Evolutionary conservation across 129 eudicot species (phyloP), one percentile per base, ranked within the genome.

Genomic region (Heracleum sosnowskyi): DNA sequence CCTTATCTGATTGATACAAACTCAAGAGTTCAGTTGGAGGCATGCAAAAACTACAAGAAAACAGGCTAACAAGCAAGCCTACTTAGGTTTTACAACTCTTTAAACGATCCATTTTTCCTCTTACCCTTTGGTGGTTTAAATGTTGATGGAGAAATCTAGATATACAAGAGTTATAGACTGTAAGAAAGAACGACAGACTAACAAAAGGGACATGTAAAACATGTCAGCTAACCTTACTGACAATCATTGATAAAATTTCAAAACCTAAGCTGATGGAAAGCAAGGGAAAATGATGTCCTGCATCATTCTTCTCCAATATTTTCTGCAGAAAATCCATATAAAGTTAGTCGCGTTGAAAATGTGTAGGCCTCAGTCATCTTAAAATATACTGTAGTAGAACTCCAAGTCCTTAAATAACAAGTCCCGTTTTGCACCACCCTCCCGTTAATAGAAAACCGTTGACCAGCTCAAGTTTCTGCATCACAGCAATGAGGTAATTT

Each of bases 361-460:
- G n/a, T n/a, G n/a, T n/a, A n/a, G n/a, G n/a, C n/a, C n/a, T n/a
- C n/a, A n/a, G n/a, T n/a, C n/a, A n/a, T n/a, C n/a, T n/a, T n/a
- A n/a, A n/a, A n/a, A n/a, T n/a, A n/a, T n/a, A n/a, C n/a, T n/a
- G n/a, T n/a, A n/a, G n/a, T n/a, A n/a, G n/a, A n/a, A n/a, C n/a
- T n/a, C n/a, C n/a, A n/a, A n/a, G n/a, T n/a, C n/a, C n/a, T n/a
- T n/a, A 85, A 92, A 82, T 96, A 96, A 74, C n/a, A n/a, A 74
- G 87, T 41, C 99, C 99, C 33, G 47, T 77, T 78, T 96, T 96
- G 57, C 95, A 85, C 91, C 90, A 90, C 42, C 99, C 99, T 62
- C 97, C 99, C 36, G 99, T 96, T 79, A 96, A 92, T 82, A 96
- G 88, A 79, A 96, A 91, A 66, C 99, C 99, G 80, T 96, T 96